Conservation (phyloP, 768 basidiomycete species). For the Gelatoporia subvermispora region DNA sequence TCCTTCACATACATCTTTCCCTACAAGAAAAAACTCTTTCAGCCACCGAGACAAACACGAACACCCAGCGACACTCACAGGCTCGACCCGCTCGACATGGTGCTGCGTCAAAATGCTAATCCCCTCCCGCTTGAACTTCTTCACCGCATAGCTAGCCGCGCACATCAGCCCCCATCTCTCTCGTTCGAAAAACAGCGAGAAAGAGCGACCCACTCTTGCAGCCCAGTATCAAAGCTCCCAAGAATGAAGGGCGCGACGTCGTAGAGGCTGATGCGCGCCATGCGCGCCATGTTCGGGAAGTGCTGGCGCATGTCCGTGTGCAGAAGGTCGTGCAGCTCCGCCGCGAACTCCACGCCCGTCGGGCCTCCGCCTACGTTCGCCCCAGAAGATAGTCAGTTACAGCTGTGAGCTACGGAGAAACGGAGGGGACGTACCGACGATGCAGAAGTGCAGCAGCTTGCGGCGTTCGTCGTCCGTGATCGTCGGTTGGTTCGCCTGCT, state of each 20-base stretch:
- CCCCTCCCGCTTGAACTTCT: conserved; percentile 69
- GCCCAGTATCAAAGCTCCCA: conserved; percentile 63
- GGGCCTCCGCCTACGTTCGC: conserved; percentile 57
- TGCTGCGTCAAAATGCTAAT: conserved; percentile 68
- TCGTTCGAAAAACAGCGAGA: conserved; percentile 1
- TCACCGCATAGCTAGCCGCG: conserved; percentile 55
- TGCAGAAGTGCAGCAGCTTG: conserved; percentile 78
- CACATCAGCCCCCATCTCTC: background rate
- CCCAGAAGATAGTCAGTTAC: background rate
- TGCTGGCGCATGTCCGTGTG: conserved; percentile 57
- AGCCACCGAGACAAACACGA: background rate
- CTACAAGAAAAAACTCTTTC: conserved; percentile 27
- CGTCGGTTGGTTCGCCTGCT: conserved; percentile 80
- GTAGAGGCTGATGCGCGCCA: conserved; percentile 73
- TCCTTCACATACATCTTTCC: conserved; percentile 68
- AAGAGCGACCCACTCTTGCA: conserved; percentile 45
- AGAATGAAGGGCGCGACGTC: conserved; percentile 80
- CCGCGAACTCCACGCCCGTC: conserved; percentile 79
- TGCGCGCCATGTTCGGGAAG: conserved; percentile 57
- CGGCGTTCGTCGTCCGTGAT: conserved; percentile 70
- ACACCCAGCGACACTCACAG: conserved; percentile 29
- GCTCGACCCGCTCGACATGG: conserved; percentile 66
- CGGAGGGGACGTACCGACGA: conserved; percentile 61
- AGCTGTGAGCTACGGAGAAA: conserved; percentile 1
- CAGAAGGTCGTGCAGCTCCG: conserved; percentile 76